phyloP scores from a whole-genome alignment of 306 rosid species.

The Hippophae gyantsensis region DNA sequence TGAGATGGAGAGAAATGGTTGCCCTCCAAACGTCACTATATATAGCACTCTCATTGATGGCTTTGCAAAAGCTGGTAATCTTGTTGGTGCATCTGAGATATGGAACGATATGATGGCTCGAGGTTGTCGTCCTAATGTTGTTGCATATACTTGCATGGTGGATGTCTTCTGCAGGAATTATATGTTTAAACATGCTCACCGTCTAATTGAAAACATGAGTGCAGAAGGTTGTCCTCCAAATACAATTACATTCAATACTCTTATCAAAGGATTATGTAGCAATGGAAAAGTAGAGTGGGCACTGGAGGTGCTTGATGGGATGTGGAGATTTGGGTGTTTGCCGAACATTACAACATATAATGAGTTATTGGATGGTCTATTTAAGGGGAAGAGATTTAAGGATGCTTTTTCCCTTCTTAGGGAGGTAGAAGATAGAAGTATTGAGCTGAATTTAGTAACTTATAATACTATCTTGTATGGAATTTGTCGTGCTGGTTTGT shows the following conservation, averaged over 20 bases:
- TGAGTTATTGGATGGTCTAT: constrained; percentile 61
- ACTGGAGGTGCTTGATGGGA: constrained; percentile 42
- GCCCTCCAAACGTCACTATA: constrained; percentile 55
- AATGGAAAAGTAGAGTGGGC: constrained; percentile 57
- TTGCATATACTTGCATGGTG: constrained; percentile 68
- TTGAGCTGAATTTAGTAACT: constrained; percentile 46
- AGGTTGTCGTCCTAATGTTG: constrained; percentile 74
- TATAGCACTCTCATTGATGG: constrained; percentile 59
- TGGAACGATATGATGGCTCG: constrained; percentile 72
- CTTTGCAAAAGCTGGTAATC: constrained; percentile 58
- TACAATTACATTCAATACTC: constrained; percentile 56
- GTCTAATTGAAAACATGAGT: constrained; percentile 53
- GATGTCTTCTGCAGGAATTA: constrained; percentile 59
- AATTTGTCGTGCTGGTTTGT: constrained; percentile 48
- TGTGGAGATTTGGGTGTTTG: constrained; percentile 46
- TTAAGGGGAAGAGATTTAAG: constrained; percentile 36
- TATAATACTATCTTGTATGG: constrained; percentile 72
- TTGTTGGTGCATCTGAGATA: constrained; percentile 50
- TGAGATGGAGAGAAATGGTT: constrained; percentile 45
- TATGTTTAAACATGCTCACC: constrained; percentile 53
- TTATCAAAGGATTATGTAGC: constrained; percentile 64
- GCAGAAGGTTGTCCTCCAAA: constrained; percentile 65
- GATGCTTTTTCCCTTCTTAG: constrained; percentile 53
- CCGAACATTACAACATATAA: constrained; percentile 75
- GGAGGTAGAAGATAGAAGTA: constrained; percentile 45